These are phyloP conservation scores for Dillenia suffruticosa DNA, from an alignment of 164 flowering plant genomes.

Conservation along the genomic window DNA sequence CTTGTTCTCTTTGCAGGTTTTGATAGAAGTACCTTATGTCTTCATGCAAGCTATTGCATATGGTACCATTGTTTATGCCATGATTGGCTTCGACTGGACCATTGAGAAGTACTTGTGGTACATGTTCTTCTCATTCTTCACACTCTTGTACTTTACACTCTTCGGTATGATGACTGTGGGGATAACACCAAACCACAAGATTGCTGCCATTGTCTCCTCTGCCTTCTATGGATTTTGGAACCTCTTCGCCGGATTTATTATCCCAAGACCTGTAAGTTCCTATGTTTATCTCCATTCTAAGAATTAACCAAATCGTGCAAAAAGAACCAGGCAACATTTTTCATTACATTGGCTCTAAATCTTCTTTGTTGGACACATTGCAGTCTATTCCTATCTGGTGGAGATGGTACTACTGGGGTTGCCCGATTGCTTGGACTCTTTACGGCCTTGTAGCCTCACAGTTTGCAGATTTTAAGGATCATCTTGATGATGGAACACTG, in stretches of 20 bases:
- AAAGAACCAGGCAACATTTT: not conserved
- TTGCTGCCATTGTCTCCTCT: slow-evolving; percentile 26
- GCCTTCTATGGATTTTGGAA: slow-evolving; percentile 34
- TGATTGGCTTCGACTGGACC: slow-evolving; percentile 58
- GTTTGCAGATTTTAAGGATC: slow-evolving; percentile 24
- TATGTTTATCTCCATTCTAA: not conserved
- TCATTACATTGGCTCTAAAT: not conserved
- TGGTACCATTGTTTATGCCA: slow-evolving; percentile 39
- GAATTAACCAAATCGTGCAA: not conserved
- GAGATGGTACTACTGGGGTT: slow-evolving; percentile 40
- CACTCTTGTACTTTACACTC: slow-evolving; percentile 47
- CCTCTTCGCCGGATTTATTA: slow-evolving; percentile 36
- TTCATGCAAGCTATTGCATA: slow-evolving; percentile 32
- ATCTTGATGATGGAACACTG: not conserved
- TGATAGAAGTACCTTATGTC: slow-evolving; percentile 38
- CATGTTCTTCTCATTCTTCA: slow-evolving; percentile 43
- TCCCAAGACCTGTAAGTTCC: slow-evolving; percentile 19
- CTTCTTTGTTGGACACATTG: not conserved
- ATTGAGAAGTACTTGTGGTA: slow-evolving; percentile 49
- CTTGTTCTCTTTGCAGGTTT: slow-evolving; percentile 15
- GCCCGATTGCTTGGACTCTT: slow-evolving; percentile 39
- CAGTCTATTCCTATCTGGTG: slow-evolving; percentile 46
- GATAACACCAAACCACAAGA: slow-evolving; percentile 42
- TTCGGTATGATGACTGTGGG: slow-evolving; percentile 61
- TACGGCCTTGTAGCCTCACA: slow-evolving; percentile 36